Percentiles rank a stretch among this genome's conserved stretches.
phyloP scores from a whole-genome alignment of 768 basidiomycete genomes.

The Amanita rimosa region DNA sequence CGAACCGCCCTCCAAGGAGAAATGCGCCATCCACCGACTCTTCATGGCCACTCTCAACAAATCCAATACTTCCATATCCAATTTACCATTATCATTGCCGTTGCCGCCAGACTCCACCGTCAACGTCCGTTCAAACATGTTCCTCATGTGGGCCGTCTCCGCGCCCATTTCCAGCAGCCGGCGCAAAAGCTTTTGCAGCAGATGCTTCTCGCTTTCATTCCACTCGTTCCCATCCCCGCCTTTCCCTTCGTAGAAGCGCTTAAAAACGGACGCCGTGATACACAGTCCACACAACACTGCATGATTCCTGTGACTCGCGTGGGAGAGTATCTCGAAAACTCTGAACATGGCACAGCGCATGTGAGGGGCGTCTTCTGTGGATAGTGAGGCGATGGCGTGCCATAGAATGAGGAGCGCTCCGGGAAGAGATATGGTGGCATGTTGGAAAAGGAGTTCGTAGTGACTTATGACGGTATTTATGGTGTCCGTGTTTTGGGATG shows the following conservation, averaged over 20 bases:
- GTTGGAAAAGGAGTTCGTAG: constrained; percentile 27
- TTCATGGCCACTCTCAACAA: constrained; percentile 61
- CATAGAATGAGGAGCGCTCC: constrained; percentile 53
- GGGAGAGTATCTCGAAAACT: constrained; percentile 51
- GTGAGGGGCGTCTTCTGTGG: constrained; percentile 18
- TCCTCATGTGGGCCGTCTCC: constrained; percentile 49
- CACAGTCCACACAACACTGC: constrained; percentile 52
- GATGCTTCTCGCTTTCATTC: constrained; percentile 29
- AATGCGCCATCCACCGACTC: constrained; percentile 70
- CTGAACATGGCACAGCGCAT: constrained; percentile 47
- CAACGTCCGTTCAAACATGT: constrained; percentile 49
- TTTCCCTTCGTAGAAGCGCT: constrained; percentile 25
- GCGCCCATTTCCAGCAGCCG: constrained; percentile 70
- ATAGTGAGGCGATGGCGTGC: constrained; percentile 28
- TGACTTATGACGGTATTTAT: constrained; percentile 28
- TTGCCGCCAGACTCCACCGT: constrained; percentile 29
- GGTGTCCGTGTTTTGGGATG: constrained; percentile 18
- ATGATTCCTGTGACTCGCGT: constrained; percentile 57
- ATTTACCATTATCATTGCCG: constrained; percentile 24
- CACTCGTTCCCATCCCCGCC: constrained; percentile 14
- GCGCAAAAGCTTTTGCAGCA: constrained; percentile 51
- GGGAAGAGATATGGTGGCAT: constrained; percentile 41
- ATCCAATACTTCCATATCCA: constrained; percentile 60
- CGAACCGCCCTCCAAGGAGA: constrained; percentile 52
- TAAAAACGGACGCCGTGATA: constrained; percentile 42